Evolutionary conservation across 1,284 basidiomycete species (phyloP).

Genomic region (Cutaneotrichosporon mucoides): DNA sequence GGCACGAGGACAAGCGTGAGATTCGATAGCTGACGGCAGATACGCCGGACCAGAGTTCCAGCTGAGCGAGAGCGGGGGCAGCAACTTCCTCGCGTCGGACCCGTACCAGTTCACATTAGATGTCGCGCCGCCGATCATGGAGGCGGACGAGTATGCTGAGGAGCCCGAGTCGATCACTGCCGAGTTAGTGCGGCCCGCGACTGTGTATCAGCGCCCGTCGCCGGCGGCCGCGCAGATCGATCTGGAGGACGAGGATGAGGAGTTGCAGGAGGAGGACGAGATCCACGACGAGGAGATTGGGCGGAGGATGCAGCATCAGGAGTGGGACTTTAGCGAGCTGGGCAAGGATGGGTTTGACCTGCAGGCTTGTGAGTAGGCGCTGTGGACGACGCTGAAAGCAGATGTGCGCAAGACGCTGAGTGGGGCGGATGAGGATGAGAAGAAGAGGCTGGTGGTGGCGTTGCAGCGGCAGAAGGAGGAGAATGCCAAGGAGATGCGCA

Average conservation of each 20-base stretch:
- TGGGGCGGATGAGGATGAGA: slow-evolving; percentile 48
- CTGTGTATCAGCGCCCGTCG: background rate
- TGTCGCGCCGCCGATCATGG: slow-evolving; percentile 17
- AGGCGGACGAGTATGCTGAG: slow-evolving; percentile 20
- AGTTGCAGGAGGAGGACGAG: slow-evolving; percentile 15
- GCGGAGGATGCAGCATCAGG: slow-evolving; percentile 36
- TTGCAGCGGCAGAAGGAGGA: slow-evolving; percentile 37
- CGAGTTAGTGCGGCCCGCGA: background rate
- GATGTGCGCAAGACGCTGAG: slow-evolving; percentile 31
- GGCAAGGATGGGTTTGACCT: slow-evolving; percentile 74
- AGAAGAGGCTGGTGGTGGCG: slow-evolving; percentile 44
- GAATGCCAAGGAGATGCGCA: slow-evolving; percentile 44
- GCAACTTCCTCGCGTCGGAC: slow-evolving; percentile 29
- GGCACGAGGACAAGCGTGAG: slow-evolving; percentile 8
- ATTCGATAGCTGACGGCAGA: slow-evolving; percentile 14
- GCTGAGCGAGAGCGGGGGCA: background rate
- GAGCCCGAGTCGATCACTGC: background rate
- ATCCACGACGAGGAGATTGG: slow-evolving; percentile 33
- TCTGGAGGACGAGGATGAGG: slow-evolving; percentile 7
- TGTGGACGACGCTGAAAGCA: background rate
- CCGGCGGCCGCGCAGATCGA: background rate
- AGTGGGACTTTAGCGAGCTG: slow-evolving; percentile 61
- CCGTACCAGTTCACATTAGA: slow-evolving; percentile 33
- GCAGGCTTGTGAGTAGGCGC: slow-evolving; percentile 62
- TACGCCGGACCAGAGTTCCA: slow-evolving; percentile 42